These are phyloP conservation scores for Hygrophila difformis DNA, from an alignment of 257 asterid species.

Conservation along the genomic window DNA sequence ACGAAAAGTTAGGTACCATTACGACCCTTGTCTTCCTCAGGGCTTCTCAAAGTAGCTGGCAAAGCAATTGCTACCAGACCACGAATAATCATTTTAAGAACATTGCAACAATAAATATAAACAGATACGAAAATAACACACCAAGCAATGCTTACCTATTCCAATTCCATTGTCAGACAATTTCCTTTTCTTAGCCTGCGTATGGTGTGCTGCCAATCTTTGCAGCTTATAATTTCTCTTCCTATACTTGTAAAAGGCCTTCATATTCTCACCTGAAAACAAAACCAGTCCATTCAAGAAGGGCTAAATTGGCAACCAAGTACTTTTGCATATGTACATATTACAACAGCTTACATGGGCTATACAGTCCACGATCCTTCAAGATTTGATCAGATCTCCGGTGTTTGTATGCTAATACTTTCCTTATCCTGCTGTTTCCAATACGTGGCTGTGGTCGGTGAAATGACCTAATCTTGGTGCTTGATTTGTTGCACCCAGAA, in stretches of 20 bases:
- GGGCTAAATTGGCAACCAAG: background rate
- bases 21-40: constrained; percentile 36
- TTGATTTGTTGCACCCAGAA: constrained; percentile 51
- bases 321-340: background rate
- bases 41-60: constrained; percentile 30
- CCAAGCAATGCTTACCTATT: constrained; percentile 29
- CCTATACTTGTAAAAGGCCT: constrained; percentile 52
- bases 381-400: constrained; percentile 61
- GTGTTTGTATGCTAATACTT: constrained; percentile 62
- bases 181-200: constrained; percentile 68
- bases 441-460: constrained; percentile 46
- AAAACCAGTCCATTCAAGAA: constrained; percentile 10
- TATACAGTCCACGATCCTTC: constrained; percentile 48
- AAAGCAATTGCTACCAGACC: constrained; percentile 33
- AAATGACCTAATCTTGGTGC: constrained; percentile 66
- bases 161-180: constrained; percentile 37
- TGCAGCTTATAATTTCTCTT: constrained; percentile 45
- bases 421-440: constrained; percentile 61
- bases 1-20: constrained; percentile 37
- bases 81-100: constrained; percentile 17
- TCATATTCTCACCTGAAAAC: constrained; percentile 56
- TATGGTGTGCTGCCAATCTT: constrained; percentile 37
- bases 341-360: constrained; percentile 42
- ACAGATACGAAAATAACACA: constrained; percentile 18
- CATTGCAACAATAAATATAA: constrained; percentile 6